Base-by-base conservation (phyloP, 805 yeast species). In the Candida palmyrensis region DNA sequence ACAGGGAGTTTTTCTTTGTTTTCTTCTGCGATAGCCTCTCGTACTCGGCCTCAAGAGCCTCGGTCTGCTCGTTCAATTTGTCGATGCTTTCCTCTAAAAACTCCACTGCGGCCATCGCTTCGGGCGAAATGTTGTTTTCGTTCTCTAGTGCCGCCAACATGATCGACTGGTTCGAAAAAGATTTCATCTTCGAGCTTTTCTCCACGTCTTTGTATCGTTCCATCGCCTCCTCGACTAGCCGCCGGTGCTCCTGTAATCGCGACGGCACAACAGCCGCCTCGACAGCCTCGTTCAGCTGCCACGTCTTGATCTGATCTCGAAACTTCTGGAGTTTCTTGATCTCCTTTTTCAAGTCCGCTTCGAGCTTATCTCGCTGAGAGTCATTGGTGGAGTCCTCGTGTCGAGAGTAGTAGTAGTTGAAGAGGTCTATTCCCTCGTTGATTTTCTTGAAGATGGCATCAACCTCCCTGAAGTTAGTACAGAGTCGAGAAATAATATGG, bases 161-260 rank as follows among this genome's bases (percentile, higher is more conserved):
- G 16, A 66, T 66, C 3, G 68, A 60, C 37, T 66, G 71, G 43
- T 66, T 66, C 4, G 69, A 62, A 37, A 58, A 66, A 3, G 69
- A 55, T 40, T 66, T 66, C 60, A 66, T 58, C 40, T 66, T 66
- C 6, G 66, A 57, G 29, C 54, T 49, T 33, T 63, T 57, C 37
- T 66, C 71, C 18, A 66, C 71, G 17, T 61, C 69, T 38, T 66
- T 66, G 38, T 62, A 66, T 25, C 58, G 57, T 36, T 65, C 71
- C 71, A 66, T 65, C 15, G 71, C 68, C 40, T 62, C 70, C 34
- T 65, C 71, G 17, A 66, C 66, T 18, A 57, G 45, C 38, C 55
- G 48, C 35, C 67, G 55, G 38, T 63, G 59, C 32, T 64, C 70
- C 25, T 55, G 60, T 25, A 59, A 46, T 42, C 53, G 53, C 22